Conservation (phyloP, 768 basidiomycete genomes). For the Suillus occidentalis region DNA sequence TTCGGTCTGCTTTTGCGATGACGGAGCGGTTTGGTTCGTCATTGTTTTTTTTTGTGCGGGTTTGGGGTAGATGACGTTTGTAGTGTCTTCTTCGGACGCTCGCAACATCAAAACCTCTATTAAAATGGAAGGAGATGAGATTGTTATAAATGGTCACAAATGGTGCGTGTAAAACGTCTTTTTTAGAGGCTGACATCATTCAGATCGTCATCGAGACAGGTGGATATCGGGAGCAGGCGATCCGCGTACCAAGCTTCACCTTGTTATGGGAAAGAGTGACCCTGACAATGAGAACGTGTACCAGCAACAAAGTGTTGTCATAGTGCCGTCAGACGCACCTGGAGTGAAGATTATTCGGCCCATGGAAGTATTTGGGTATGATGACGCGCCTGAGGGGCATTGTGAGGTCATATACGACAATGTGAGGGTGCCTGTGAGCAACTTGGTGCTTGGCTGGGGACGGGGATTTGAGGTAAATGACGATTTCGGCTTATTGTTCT, state of each 20-base stretch:
- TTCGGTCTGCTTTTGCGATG: conserved; percentile 95
- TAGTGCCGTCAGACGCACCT: conserved; percentile 85
- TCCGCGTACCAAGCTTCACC: conserved; percentile 83
- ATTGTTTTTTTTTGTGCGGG: conserved; percentile 2
- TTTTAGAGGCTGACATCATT: conserved; percentile 9
- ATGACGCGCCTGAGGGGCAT: conserved; percentile 96
- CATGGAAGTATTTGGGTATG: conserved; percentile 92
- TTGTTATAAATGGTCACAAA: conserved; percentile 95
- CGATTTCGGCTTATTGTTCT: neutral
- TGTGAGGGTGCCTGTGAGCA: conserved; percentile 82
- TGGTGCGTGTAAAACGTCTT: conserved; percentile 51
- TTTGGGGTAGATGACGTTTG: conserved; percentile 2
- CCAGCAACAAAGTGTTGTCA: conserved; percentile 88
- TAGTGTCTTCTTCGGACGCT: conserved; percentile 91
- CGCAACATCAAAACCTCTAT: conserved; percentile 92
- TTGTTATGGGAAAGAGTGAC: conserved; percentile 95
- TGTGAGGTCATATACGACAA: conserved; percentile 95
- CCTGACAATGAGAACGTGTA: conserved; percentile 75
- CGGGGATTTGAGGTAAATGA: conserved; percentile 81
- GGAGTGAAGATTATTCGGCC: conserved; percentile 91
- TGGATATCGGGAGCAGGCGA: conserved; percentile 98
- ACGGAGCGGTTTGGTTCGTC: conserved; percentile 86
- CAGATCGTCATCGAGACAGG: conserved; percentile 42
- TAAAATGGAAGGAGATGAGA: conserved; percentile 77
- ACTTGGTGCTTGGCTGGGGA: conserved; percentile 91